Percentiles rank a stretch among this genome's conserved stretches.
Conservation (phyloP, 805 yeast genomes). For the Yarrowia divulgata region DNA sequence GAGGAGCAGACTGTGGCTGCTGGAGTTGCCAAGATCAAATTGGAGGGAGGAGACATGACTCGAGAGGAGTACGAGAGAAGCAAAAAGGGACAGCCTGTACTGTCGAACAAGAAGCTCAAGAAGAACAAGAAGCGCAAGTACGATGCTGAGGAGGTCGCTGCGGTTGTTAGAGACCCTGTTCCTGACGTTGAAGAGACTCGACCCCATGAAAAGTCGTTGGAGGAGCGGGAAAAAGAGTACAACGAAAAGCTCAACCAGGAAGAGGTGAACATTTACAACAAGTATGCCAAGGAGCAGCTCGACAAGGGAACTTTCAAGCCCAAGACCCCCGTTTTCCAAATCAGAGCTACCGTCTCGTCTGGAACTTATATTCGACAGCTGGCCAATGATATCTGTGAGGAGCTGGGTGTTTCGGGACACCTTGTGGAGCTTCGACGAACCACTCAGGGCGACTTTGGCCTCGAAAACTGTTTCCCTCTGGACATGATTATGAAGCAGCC, state of each 20-base stretch:
- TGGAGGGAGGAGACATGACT: constrained; percentile 39
- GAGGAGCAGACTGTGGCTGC: constrained; percentile 52
- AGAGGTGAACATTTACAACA: constrained; percentile 54
- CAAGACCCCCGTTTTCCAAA: constrained; percentile 59
- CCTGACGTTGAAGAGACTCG: constrained; percentile 33
- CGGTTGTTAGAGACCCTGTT: constrained; percentile 38
- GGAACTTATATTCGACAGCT: constrained; percentile 95
- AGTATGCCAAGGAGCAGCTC: constrained; percentile 57
- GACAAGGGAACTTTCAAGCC: constrained; percentile 52
- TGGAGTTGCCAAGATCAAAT: constrained; percentile 52
- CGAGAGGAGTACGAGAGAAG: constrained; percentile 37
- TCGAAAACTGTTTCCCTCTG: constrained; percentile 71
- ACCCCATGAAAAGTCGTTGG: constrained; percentile 14
- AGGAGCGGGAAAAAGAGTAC: constrained; percentile 48
- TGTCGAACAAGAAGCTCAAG: constrained; percentile 16
- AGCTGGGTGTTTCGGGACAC: constrained; percentile 79
- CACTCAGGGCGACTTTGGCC: constrained; percentile 84
- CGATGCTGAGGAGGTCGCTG: constrained; percentile 45
- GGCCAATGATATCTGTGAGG: constrained; percentile 86
- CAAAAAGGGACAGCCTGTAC: constrained; percentile 17
- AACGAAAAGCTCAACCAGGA: not conserved
- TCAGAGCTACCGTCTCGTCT: constrained; percentile 82
- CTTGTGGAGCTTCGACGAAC: constrained; percentile 83
- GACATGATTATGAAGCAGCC: constrained; percentile 68
- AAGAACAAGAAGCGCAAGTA: constrained; percentile 44